Evolutionary conservation across 306 rosid genomes (phyloP).

Genomic region (Carpinus fangiana): DNA sequence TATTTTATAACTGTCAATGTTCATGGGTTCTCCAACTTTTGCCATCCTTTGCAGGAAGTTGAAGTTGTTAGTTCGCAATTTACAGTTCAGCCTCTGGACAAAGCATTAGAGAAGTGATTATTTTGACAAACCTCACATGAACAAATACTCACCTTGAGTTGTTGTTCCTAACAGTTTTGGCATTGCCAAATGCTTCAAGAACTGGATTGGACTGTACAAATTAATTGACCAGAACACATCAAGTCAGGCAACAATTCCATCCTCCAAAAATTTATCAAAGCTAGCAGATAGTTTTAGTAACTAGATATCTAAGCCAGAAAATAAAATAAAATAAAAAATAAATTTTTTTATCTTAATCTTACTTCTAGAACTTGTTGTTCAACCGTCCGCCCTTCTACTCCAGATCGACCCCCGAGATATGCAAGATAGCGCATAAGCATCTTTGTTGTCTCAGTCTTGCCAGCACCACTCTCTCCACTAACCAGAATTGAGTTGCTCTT

Average conservation of each 20-base stretch:
- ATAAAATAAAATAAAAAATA: not conserved
- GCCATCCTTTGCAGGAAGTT: constrained; percentile 4
- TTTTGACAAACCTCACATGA: constrained; percentile 17
- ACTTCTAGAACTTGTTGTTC: constrained; percentile 99
- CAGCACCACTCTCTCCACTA: constrained; percentile 99
- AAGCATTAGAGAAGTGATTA: constrained; percentile 16
- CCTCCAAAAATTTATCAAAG: constrained; percentile 10
- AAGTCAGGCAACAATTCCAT: constrained; percentile 33
- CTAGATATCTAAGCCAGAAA: constrained; percentile 15
- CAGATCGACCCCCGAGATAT: constrained; percentile 97
- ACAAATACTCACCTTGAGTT: constrained; percentile 85
- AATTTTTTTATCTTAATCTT: constrained; percentile 27
- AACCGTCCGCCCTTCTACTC: constrained; percentile 99
- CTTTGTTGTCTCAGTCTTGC: constrained; percentile 99
- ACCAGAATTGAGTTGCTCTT: constrained; percentile 99
- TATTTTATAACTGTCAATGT: not conserved
- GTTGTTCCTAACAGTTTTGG: constrained; percentile 96
- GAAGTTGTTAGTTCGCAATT: not conserved
- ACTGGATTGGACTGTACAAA: constrained; percentile 94
- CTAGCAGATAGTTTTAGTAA: constrained; percentile 19
- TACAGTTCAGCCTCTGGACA: constrained; percentile 7
- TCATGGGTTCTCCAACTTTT: not conserved
- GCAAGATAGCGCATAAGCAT: constrained; percentile 99
- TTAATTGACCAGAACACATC: constrained; percentile 33
- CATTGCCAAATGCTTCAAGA: constrained; percentile 99